A percentile compares a stretch with the other conserved stretches of the same genome.
Evolutionary conservation across 2,329 filamentous ascomycete genomes (phyloP).

Genomic region (Curvularia eragrostidis): DNA sequence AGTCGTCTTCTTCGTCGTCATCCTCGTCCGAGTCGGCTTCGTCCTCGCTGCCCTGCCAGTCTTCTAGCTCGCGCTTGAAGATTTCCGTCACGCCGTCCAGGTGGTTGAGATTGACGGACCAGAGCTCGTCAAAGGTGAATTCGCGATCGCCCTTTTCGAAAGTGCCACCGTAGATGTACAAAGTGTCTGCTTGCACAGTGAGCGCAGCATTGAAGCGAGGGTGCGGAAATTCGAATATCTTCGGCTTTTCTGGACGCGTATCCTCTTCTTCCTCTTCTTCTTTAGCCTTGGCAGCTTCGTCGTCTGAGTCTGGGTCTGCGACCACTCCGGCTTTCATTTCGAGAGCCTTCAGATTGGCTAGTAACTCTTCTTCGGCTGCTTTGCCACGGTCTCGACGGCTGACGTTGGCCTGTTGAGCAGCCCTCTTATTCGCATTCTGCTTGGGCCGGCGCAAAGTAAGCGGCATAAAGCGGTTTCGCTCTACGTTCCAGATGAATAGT

Average conservation of each 20-base stretch:
- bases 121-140: conserved; percentile 94
- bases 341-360: conserved; percentile 84
- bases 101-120: conserved; percentile 91
- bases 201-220: conserved; percentile 89
- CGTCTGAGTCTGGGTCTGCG: conserved; percentile 47
- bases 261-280: conserved; percentile 58
- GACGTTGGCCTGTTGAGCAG: conserved; percentile 47
- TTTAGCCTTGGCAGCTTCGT: conserved; percentile 39
- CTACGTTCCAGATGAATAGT: conserved; percentile 91
- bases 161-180: conserved; percentile 95
- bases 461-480: conserved; percentile 93
- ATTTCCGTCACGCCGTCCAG: conserved; percentile 93
- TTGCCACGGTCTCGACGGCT: conserved; percentile 72
- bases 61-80: conserved; percentile 82
- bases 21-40: conserved; percentile 58
- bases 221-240: conserved; percentile 84
- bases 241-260: conserved; percentile 60
- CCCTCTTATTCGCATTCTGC: conserved; percentile 67
- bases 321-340: conserved; percentile 74
- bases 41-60: conserved; percentile 71
- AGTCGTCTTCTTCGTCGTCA: conserved; percentile 49
- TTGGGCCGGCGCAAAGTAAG: conserved; percentile 78
- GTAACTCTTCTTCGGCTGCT: conserved; percentile 88
- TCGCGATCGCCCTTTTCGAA: conserved; percentile 95
- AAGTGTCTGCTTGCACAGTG: conserved; percentile 86